These are phyloP conservation scores for Leishmania tropica DNA, from an alignment of 208 protist species.

Conservation along the genomic window DNA sequence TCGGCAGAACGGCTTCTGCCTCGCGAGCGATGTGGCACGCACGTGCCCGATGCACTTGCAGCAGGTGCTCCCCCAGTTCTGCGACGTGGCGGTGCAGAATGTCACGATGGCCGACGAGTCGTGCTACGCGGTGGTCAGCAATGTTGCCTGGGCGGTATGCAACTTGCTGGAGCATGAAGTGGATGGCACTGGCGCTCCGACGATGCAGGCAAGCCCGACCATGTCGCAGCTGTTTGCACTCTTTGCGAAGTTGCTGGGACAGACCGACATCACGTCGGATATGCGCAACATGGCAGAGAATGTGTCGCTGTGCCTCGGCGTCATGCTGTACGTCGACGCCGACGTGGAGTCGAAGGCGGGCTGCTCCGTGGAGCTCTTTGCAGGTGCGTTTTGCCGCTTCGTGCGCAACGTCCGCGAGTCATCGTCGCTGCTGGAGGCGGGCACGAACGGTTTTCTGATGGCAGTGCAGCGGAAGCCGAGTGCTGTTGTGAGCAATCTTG, in stretches of 20 bases:
- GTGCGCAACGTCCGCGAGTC: constrained; percentile 74
- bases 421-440: constrained; percentile 52
- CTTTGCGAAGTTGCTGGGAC: constrained; percentile 46
- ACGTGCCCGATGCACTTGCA: constrained; percentile 62
- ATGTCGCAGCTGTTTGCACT: constrained; percentile 56
- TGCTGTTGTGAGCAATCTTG: constrained; percentile 31
- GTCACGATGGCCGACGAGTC: constrained; percentile 41
- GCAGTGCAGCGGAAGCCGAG: constrained; percentile 43
- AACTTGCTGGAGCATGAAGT: constrained; percentile 79
- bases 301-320: constrained; percentile 70
- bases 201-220: constrained; percentile 41
- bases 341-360: constrained; percentile 50
- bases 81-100: constrained; percentile 54
- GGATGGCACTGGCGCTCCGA: constrained; percentile 49
- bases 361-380: constrained; percentile 52
- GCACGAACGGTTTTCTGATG: constrained; percentile 63
- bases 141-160: constrained; percentile 82
- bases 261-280: constrained; percentile 45
- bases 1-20: constrained; percentile 76
- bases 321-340: constrained; percentile 63
- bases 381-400: constrained; percentile 65
- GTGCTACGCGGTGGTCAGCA: constrained; percentile 67
- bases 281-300: constrained; percentile 91
- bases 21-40: constrained; percentile 71
- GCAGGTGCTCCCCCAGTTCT: constrained; percentile 40